Conservation (phyloP, 805 yeast species). For the Yarrowia bubula region DNA sequence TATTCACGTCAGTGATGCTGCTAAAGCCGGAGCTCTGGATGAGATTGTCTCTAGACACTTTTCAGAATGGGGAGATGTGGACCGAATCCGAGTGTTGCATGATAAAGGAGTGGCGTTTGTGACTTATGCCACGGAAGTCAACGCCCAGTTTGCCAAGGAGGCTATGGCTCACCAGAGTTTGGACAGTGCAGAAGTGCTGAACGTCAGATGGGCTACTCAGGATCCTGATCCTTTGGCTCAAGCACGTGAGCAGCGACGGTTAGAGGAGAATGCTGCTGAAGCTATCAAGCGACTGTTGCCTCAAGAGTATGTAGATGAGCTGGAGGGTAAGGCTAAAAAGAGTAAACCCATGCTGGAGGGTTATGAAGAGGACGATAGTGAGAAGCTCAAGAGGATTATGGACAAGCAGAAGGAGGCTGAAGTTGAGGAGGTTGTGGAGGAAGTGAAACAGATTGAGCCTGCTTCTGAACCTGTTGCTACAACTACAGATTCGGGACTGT, state of each 20-base stretch:
- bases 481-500: neutral
- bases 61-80: constrained; percentile 73
- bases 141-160: constrained; percentile 93
- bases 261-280: constrained; percentile 54
- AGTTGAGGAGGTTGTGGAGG: neutral
- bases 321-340: constrained; percentile 35
- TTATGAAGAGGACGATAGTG: constrained; percentile 35
- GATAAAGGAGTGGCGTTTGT: constrained; percentile 75
- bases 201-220: constrained; percentile 83
- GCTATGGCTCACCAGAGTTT: constrained; percentile 86
- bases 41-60: constrained; percentile 51
- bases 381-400: constrained; percentile 6
- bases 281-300: constrained; percentile 46
- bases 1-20: constrained; percentile 44
- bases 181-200: constrained; percentile 62
- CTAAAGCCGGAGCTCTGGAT: constrained; percentile 39
- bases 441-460: neutral
- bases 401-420: neutral
- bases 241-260: constrained; percentile 47
- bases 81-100: constrained; percentile 58
- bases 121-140: constrained; percentile 61
- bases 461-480: neutral
- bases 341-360: constrained; percentile 34
- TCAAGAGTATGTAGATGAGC: constrained; percentile 42
- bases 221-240: constrained; percentile 76